Evolutionary conservation across 2,329 filamentous ascomycete species (phyloP), one percentile per base, ranked within the genome.

Genomic region (Neonectria sp.): DNA sequence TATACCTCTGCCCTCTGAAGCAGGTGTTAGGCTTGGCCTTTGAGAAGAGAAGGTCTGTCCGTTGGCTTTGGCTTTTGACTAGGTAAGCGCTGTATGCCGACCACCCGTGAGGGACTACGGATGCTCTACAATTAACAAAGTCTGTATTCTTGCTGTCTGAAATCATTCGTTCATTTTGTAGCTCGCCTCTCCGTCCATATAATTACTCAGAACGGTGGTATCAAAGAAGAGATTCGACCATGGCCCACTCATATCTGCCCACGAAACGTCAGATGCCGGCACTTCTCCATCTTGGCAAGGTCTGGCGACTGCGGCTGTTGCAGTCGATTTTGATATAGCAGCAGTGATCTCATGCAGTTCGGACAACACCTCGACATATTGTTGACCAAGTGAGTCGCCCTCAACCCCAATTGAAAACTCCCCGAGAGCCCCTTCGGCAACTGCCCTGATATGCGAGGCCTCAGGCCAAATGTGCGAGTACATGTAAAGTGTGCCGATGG

Each of bases 171-270:
- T 43, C 40, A 31, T 40, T 31, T 40, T 46, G 40, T 60, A 60
- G 5, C 33, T 52, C 11, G 33, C 21, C 6, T 46, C 57, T 12
- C 46, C 46, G 21, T 43, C 57, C 29, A 52, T 51, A 12, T 51
- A 59, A 24, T 59, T 59, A 45, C 15, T 51, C 31, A 52, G 29
- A 15, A 46, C 33, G 2, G 46, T 51, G 31, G 57, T 51, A 43
- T 60, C 57, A 31, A 60, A 51, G 46, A 60, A 60, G 13, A 37
- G 25, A 21, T 60, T 60, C 15, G 57, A 60, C 57, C 57, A 60
- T n/a, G 57, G 46, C 21, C 56, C 56, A 17, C 56, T 59, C 45
- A 60, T 52, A 15, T 60, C 57, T 3, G 57, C 57, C 57, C 57
- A 51, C 11, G 57, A 51, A 31, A 40, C 27, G 24, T 51, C 57